Percentiles rank a stretch among this genome's conserved stretches.
These are phyloP conservation scores for Margaritispora aquatica DNA, from an alignment of 495 filamentous ascomycete genomes.

Conservation along the genomic window DNA sequence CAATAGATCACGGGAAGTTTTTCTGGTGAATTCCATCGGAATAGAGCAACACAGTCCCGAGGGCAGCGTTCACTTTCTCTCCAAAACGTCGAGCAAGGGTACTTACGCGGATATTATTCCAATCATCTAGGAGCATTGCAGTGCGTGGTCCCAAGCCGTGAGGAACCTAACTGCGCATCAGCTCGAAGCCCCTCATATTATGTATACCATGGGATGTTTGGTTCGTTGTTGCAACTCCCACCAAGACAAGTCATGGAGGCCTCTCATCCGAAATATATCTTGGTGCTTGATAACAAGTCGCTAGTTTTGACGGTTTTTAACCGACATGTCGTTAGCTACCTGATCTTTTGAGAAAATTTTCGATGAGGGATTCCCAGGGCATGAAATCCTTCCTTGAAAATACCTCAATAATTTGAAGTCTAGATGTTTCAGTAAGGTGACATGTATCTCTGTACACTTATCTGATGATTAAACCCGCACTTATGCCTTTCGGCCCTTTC, in stretches of 20 bases:
- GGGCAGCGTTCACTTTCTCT: too few species aligned
- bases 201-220: background rate
- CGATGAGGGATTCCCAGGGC: too few species aligned
- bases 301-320: too few species aligned
- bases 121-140: background rate
- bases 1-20: too few species aligned
- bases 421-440: background rate
- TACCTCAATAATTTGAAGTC: too few species aligned
- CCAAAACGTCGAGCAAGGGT: too few species aligned
- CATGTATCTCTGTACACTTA: background rate
- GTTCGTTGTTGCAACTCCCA: background rate
- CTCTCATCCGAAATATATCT: background rate
- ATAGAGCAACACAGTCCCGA: background rate
- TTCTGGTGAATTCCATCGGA: too few species aligned
- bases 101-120: background rate
- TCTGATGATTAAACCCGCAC: background rate
- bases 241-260: background rate
- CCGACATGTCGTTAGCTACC: too few species aligned
- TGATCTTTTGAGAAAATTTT: too few species aligned
- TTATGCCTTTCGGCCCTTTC: background rate
- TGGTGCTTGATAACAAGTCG: too few species aligned
- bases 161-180: background rate
- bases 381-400: too few species aligned
- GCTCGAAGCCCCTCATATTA: background rate
- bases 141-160: background rate